Percentiles rank a stretch among this genome's conserved stretches.
Conservation (phyloP, 768 basidiomycete genomes). For the Podaxis sp. region DNA sequence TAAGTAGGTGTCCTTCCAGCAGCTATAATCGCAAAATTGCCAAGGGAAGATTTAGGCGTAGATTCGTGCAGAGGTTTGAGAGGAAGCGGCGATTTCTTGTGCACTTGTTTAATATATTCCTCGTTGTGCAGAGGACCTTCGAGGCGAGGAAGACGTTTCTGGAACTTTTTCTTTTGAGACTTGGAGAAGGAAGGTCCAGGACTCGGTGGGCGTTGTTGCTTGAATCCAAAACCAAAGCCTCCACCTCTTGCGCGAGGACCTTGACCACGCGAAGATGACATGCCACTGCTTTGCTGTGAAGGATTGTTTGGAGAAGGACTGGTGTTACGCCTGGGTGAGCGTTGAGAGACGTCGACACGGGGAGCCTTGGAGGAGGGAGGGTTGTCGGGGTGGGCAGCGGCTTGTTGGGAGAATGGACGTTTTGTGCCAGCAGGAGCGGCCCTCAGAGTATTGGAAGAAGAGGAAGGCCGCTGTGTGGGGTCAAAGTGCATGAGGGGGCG, state of each 20-base stretch:
- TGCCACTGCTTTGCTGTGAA: background rate
- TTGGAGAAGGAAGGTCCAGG: constrained; percentile 2
- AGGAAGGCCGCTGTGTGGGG: constrained; percentile 28
- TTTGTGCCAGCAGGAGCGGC: constrained; percentile 31
- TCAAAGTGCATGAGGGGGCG: constrained; percentile 63
- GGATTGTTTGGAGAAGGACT: constrained; percentile 18
- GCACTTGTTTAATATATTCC: constrained; percentile 29
- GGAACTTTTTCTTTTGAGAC: constrained; percentile 10
- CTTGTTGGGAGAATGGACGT: constrained; percentile 45
- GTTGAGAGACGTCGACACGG: constrained; percentile 24
- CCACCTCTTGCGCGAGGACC: constrained; percentile 5
- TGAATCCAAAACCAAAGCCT: constrained; percentile 5
- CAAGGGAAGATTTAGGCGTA: constrained; percentile 39
- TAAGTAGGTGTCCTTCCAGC: constrained; percentile 31
- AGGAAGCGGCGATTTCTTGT: constrained; percentile 28
- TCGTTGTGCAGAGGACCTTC: constrained; percentile 35
- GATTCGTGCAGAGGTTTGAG: constrained; percentile 30
- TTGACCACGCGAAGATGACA: constrained; percentile 9
- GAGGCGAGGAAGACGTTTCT: constrained; percentile 19
- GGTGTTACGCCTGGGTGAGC: constrained; percentile 20
- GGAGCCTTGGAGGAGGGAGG: constrained; percentile 26
- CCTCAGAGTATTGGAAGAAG: constrained; percentile 17
- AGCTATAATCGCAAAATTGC: constrained; percentile 34
- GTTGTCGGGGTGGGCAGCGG: constrained; percentile 22
- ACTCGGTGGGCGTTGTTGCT: constrained; percentile 8